Evolutionary conservation across 2,329 filamentous ascomycete genomes (phyloP).

Genomic region (Ascochyta viciae-villosae): DNA sequence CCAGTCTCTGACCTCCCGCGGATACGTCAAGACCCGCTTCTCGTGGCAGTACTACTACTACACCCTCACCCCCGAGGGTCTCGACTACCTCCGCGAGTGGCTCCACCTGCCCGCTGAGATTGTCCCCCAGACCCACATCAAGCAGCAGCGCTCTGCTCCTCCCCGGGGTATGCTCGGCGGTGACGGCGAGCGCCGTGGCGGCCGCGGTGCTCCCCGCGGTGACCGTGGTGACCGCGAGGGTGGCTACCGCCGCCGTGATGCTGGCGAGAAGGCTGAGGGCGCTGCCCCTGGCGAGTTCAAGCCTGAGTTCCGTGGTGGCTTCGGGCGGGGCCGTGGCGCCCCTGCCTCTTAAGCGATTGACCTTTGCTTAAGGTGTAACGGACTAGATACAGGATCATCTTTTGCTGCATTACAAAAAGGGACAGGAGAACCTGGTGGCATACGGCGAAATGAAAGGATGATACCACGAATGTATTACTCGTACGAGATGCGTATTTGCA

Average conservation of each 20-base stretch:
- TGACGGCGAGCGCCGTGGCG: slow-evolving; percentile 82
- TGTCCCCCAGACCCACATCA: slow-evolving; percentile 99
- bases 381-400: slow-evolving; percentile 34
- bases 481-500: slow-evolving; percentile 34
- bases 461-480: slow-evolving; percentile 48
- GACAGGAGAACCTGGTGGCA: slow-evolving; percentile 38
- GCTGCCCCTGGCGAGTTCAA: slow-evolving; percentile 53
- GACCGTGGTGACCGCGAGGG: slow-evolving; percentile 66
- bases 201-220: slow-evolving; percentile 73
- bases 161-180: slow-evolving; percentile 95
- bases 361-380: slow-evolving; percentile 30
- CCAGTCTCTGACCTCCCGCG: slow-evolving; percentile 97
- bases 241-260: slow-evolving; percentile 89
- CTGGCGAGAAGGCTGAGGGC: slow-evolving; percentile 54
- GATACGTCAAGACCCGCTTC: slow-evolving; percentile 99
- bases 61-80: slow-evolving; percentile 98
- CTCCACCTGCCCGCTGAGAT: slow-evolving; percentile 99
- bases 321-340: slow-evolving; percentile 49
- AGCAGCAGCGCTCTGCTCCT: slow-evolving; percentile 98
- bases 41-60: slow-evolving; percentile 85
- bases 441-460: slow-evolving; percentile 49
- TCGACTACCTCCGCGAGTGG: slow-evolving; percentile 99
- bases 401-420: slow-evolving; percentile 47
- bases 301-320: slow-evolving; percentile 54
- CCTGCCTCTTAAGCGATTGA: slow-evolving; percentile 46